phyloP scores from a whole-genome alignment of 1,139 yeast genomes.

The Kurtzmaniella quercitrusa region DNA sequence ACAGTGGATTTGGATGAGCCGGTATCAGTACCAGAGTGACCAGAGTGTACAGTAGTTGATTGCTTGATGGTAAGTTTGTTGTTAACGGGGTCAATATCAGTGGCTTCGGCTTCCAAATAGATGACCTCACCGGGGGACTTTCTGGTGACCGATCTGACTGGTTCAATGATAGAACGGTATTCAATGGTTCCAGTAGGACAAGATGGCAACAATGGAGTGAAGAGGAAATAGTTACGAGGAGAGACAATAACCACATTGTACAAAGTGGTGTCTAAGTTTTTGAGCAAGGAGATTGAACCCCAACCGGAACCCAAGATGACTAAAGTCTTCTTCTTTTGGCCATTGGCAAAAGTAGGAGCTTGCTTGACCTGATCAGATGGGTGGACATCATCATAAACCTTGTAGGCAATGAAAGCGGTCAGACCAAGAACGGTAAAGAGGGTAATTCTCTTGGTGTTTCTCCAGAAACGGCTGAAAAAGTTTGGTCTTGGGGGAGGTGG shows the following conservation, averaged over 20 bases:
- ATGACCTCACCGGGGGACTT: slow-evolving; percentile 74
- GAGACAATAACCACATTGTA: slow-evolving; percentile 88
- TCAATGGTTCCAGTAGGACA: slow-evolving; percentile 94
- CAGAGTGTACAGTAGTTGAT: slow-evolving; percentile 49
- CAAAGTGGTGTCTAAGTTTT: slow-evolving; percentile 77
- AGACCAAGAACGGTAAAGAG: slow-evolving; percentile 28
- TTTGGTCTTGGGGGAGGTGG: slow-evolving; percentile 11
- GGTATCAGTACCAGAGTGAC: slow-evolving; percentile 52
- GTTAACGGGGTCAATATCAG: slow-evolving; percentile 66
- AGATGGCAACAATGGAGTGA: slow-evolving; percentile 90
- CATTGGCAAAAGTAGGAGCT: slow-evolving; percentile 56
- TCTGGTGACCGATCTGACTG: slow-evolving; percentile 49
- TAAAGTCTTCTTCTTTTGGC: slow-evolving; percentile 79
- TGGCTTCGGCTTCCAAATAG: slow-evolving; percentile 90
- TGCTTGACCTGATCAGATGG: slow-evolving; percentile 57
- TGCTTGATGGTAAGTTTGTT: slow-evolving; percentile 61
- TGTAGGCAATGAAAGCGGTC: slow-evolving; percentile 50
- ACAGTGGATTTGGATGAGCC: slow-evolving; percentile 50
- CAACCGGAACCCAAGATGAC: slow-evolving; percentile 93
- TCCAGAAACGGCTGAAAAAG: slow-evolving; percentile 24
- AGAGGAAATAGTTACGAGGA: slow-evolving; percentile 91
- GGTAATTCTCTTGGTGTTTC: slow-evolving; percentile 25
- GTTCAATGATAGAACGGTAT: slow-evolving; percentile 84
- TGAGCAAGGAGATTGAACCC: slow-evolving; percentile 83
- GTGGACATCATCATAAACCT: slow-evolving; percentile 57